A percentile compares a stretch with the other conserved stretches of the same genome.
phyloP scores from a whole-genome alignment of 768 basidiomycete species.

The Pholiota microspora region DNA sequence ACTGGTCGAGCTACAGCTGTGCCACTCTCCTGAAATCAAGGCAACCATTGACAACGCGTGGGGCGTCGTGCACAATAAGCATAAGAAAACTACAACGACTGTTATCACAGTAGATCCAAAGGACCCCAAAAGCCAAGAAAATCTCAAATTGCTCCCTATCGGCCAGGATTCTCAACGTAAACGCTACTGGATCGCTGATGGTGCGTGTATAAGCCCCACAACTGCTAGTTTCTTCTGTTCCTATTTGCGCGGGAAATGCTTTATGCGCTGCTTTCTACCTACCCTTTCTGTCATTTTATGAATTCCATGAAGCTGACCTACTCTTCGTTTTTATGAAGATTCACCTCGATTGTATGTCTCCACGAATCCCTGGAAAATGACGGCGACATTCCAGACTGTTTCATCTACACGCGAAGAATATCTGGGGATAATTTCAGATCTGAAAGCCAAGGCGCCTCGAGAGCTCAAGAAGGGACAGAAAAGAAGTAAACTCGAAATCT shows the following conservation, averaged over 20 bases:
- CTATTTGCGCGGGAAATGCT: conserved; percentile 61
- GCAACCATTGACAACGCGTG: conserved; percentile 77
- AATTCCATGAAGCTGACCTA: conserved; percentile 25
- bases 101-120: conserved; percentile 45
- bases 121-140: conserved; percentile 66
- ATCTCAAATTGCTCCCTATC: conserved; percentile 63
- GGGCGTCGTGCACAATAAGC: conserved; percentile 82
- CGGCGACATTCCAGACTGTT: conserved; percentile 70
- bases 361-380: conserved; percentile 89
- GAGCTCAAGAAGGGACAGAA: conserved; percentile 46
- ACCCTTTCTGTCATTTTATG: conserved; percentile 32
- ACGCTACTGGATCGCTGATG: conserved; percentile 87
- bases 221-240: conserved; percentile 19
- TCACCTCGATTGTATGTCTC: conserved; percentile 83
- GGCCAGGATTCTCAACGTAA: conserved; percentile 76
- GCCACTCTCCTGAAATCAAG: conserved; percentile 68
- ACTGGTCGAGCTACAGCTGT: conserved; percentile 81
- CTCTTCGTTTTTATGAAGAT: conserved; percentile 43
- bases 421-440: conserved; percentile 53
- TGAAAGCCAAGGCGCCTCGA: conserved; percentile 51
- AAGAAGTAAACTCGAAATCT: conserved; percentile 52
- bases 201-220: conserved; percentile 61
- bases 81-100: conserved; percentile 73
- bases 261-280: conserved; percentile 40
- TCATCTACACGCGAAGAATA: conserved; percentile 78